Evolutionary conservation across 495 filamentous ascomycete species (phyloP).

Genomic region (Daldinia decipiens): DNA sequence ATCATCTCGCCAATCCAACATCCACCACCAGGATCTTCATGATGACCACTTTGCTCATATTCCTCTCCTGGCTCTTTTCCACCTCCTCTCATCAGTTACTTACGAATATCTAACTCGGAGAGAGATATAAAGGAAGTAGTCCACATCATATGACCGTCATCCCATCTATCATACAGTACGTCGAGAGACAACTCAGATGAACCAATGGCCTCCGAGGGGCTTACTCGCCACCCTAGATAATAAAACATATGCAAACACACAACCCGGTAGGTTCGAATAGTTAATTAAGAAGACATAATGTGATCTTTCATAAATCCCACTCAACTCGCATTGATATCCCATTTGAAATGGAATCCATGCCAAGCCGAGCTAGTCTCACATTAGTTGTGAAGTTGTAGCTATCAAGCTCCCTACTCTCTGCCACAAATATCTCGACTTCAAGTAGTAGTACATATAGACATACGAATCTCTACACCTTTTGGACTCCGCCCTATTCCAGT

Average conservation of each 20-base stretch:
- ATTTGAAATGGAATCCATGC: neutral
- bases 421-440: conserved; percentile 24
- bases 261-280: neutral
- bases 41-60: too few relatives aligned
- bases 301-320: conserved; percentile 9
- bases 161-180: neutral
- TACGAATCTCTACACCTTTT: conserved; percentile 39
- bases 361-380: conserved; percentile 18
- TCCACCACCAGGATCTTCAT: too few relatives aligned
- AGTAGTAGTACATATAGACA: conserved; percentile 44
- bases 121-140: neutral
- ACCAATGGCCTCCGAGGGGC: neutral
- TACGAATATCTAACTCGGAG: neutral
- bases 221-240: neutral
- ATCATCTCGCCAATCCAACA: too few relatives aligned
- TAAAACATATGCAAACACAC: neutral
- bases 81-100: too few relatives aligned
- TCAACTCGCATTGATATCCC: conserved; percentile 17
- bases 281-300: neutral
- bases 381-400: conserved; percentile 38
- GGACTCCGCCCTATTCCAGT: conserved; percentile 26
- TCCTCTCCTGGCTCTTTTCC: too few relatives aligned
- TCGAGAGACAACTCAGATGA: neutral
- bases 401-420: conserved; percentile 25
- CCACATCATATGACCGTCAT: conserved; percentile 13